Conservation (phyloP, 129 eudicot genomes). For the carrot (Daucus carota) region DH1_v3.0 NC_030383.2:31252501-31253000, state of each 20-base stretch:
- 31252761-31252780: constrained; percentile 92
- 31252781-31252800: constrained; percentile 51
- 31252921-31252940: constrained; percentile 32
- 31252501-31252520: constrained; percentile 54
- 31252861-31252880: constrained; percentile 43
- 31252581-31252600: constrained; percentile 4
- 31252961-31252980: constrained; percentile 25
- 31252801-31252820: constrained; percentile 70
- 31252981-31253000: constrained; percentile 5
- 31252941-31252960: constrained; percentile 40
- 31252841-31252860: constrained; percentile 58
- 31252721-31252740: constrained; percentile 87
- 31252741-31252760: constrained; percentile 67
- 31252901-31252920: constrained; percentile 47
- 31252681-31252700: constrained; percentile 96
- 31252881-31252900: constrained; percentile 73
- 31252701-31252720: constrained; percentile 96
- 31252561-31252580: constrained; percentile 94
- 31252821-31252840: constrained; percentile 61
- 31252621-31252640: neutral
- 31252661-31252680: constrained; percentile 23
- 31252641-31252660: neutral
- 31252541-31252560: constrained; percentile 83
- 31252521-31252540: constrained; percentile 63
- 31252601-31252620: neutral